A percentile compares a stretch with the other conserved stretches of the same genome.
Conservation (phyloP, 2,329 filamentous ascomycete genomes). For the Fusarium marasasianum region DNA sequence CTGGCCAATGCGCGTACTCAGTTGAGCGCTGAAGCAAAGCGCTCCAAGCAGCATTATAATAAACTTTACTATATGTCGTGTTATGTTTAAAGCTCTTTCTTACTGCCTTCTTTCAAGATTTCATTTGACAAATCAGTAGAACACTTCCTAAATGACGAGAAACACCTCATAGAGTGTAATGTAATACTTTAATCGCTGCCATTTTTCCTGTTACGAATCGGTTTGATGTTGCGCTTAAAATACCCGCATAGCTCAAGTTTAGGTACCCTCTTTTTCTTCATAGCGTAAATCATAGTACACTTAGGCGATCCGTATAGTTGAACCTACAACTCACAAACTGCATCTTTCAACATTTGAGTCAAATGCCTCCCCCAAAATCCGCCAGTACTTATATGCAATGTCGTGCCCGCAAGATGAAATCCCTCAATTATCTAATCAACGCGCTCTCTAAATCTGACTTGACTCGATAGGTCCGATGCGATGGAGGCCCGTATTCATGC, state of each 20-base stretch:
- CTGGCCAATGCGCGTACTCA: neutral
- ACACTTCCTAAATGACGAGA: no score
- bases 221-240: neutral
- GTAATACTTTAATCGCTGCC: no score
- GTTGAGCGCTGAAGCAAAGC: neutral
- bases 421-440: neutral
- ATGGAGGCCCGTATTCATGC: neutral
- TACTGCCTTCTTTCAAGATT: neutral
- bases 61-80: neutral
- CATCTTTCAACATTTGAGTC: neutral
- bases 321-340: neutral
- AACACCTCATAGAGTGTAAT: no score
- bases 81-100: neutral
- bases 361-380: neutral
- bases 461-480: neutral
- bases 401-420: neutral
- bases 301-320: neutral
- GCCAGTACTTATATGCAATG: neutral
- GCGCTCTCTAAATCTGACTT: neutral
- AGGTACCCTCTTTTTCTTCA: neutral
- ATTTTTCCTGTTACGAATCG: neutral
- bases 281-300: neutral
- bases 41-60: no score
- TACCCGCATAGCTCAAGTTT: neutral
- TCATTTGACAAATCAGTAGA: rapidly evolving